phyloP scores from a whole-genome alignment of 495 filamentous ascomycete species.

The Xylaria intraflava region DNA sequence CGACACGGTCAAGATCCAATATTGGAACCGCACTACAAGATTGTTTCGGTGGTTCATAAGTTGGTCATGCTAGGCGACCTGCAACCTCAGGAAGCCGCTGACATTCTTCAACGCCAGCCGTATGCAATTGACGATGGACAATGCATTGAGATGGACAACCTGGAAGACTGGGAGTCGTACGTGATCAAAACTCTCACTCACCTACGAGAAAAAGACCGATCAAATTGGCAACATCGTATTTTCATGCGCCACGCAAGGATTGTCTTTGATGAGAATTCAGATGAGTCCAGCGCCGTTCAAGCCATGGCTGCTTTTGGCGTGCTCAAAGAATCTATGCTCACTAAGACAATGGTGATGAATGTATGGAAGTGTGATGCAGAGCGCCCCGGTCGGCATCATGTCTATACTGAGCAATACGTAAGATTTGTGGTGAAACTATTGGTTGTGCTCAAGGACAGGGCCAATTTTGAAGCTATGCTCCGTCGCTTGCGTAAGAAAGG shows the following conservation, averaged over 20 bases:
- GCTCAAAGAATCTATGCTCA: slow-evolving; percentile 81
- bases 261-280: slow-evolving; percentile 48
- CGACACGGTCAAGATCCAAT: slow-evolving; percentile 76
- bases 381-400: slow-evolving; percentile 83
- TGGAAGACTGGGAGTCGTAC: slow-evolving; percentile 67
- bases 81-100: slow-evolving; percentile 34
- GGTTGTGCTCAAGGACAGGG: slow-evolving; percentile 65
- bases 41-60: slow-evolving; percentile 81
- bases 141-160: slow-evolving; percentile 35
- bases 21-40: slow-evolving; percentile 94
- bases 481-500: slow-evolving; percentile 76
- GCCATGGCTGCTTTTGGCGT: slow-evolving; percentile 65
- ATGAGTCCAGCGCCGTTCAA: slow-evolving; percentile 23
- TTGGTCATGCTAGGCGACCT: slow-evolving; percentile 52
- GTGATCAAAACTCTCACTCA: slow-evolving; percentile 64
- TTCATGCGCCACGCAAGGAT: slow-evolving; percentile 71
- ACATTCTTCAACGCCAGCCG: slow-evolving; percentile 41
- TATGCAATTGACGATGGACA: slow-evolving; percentile 35
- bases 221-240: slow-evolving; percentile 96
- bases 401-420: slow-evolving; percentile 88
- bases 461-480: slow-evolving; percentile 72
- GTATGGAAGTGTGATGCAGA: slow-evolving; percentile 96
- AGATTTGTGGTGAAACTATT: slow-evolving; percentile 71
- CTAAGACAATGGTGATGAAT: slow-evolving; percentile 88
- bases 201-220: slow-evolving; percentile 80